phyloP scores from a whole-genome alignment of 148 eudicot species.

The Persicaria tinctoria region DNA sequence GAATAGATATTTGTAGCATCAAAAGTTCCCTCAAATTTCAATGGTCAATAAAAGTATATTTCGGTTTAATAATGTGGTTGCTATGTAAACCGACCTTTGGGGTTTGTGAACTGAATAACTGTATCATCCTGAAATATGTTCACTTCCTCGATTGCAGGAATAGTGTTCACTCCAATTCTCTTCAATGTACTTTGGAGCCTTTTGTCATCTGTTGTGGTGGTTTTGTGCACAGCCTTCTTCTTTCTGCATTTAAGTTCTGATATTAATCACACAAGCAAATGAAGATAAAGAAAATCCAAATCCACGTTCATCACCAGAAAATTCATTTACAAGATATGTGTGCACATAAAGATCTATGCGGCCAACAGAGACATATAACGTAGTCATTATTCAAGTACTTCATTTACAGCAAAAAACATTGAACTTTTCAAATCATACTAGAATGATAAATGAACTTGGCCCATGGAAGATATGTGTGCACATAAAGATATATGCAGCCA shows the following conservation, averaged over 20 bases:
- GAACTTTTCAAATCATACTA: not conserved
- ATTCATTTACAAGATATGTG: not conserved
- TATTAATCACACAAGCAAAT: not conserved
- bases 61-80: not conserved
- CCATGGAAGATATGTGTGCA: not conserved
- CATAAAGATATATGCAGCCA: not conserved
- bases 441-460: not conserved
- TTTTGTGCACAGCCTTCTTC: slow-evolving; percentile 95
- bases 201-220: slow-evolving; percentile 85
- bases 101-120: slow-evolving; percentile 73
- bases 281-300: not conserved
- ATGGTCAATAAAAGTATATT: not conserved
- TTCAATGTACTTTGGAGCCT: slow-evolving; percentile 83
- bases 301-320: not conserved
- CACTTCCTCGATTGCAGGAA: slow-evolving; percentile 86
- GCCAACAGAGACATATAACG: not conserved
- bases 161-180: slow-evolving; percentile 81
- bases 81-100: slow-evolving; percentile 45
- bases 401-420: not conserved
- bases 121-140: slow-evolving; percentile 83
- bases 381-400: not conserved
- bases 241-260: slow-evolving; percentile 37
- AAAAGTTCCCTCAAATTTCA: not conserved
- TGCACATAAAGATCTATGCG: not conserved
- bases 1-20: not conserved